Base-by-base conservation (phyloP, 2,329 filamentous ascomycete species). In the Pseudovirgaria hyperparasitica region DNA sequence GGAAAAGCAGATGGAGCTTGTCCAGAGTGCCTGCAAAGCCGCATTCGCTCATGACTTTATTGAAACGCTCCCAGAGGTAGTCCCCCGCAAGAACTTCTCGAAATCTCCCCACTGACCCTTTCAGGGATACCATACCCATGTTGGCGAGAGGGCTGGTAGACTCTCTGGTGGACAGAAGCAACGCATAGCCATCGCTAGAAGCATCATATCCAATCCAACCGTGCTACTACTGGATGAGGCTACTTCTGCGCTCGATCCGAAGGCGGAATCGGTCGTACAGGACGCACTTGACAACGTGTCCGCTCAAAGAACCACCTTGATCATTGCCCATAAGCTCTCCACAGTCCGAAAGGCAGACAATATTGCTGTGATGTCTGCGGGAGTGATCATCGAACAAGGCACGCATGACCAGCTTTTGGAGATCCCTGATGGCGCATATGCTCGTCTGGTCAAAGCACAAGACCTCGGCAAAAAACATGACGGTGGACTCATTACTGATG, bases 101-200 rank as follows among this genome's bases (percentile, higher is more conserved):
- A n/a, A n/a, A n/a, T n/a, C n/a, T n/a, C n/a, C n/a, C n/a, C n/a
- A n/a, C n/a, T n/a, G n/a, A n/a, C n/a, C n/a, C n/a, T n/a, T n/a
- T n/a, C 80, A 96, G 40, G 80, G 81, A 2, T 96, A 96, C 43
- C 72, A 93, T 38, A 96, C 90, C 0, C 76, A 92, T 38, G 87
- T 96, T n/a, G 90, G 90, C 30, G 85, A 96, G 54, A 77, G 86
- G 36, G 90, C 90, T 7, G 92, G 93, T 49, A 60, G 94, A 27
- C 66, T 98, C 6, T 92, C 82, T 29, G 90, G 90, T 50, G 90
- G 90, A 19, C 90, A 98, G 56, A 93, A 94, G 54, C 90, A 96
- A 56, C 82, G 90, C 41, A 92, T 96, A 46, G 86, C 87, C 9
- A 94, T 96, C 53, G 85, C 87, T 6, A 70, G 85, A 45, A 86